These are phyloP conservation scores for Pisolithus albus DNA, from an alignment of 768 basidiomycete genomes.

Conservation along the genomic window DNA sequence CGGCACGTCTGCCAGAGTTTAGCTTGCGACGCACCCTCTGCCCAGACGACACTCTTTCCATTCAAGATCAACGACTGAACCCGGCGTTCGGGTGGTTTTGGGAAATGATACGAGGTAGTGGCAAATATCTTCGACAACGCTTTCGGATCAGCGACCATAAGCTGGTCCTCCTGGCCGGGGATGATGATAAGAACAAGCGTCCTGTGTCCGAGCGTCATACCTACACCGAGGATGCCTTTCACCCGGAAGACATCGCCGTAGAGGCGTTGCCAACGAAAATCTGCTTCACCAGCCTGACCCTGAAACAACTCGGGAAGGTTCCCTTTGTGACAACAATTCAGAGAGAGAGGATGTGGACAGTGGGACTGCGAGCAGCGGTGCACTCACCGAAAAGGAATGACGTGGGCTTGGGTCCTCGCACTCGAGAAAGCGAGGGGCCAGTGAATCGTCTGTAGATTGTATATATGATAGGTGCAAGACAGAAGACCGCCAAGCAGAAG, in stretches of 20 bases:
- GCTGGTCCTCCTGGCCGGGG: conserved; percentile 34
- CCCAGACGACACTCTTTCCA: conserved; percentile 35
- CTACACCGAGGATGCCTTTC: conserved; percentile 22
- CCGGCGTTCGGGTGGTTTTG: conserved; percentile 28
- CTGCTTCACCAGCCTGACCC: conserved; percentile 17
- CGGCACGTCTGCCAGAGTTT: conserved; percentile 5
- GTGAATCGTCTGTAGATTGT: neutral
- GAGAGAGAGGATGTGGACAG: neutral
- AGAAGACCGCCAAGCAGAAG: neutral
- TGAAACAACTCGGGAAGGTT: conserved; percentile 25
- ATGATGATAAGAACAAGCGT: conserved; percentile 2
- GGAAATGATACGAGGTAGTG: conserved; percentile 37
- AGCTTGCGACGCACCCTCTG: conserved; percentile 29
- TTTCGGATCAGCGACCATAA: conserved; percentile 44
- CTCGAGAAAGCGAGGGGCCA: neutral
- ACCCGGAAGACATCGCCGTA: conserved; percentile 27
- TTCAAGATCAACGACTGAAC: conserved; percentile 9
- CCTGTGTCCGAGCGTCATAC: neutral
- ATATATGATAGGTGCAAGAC: conserved; percentile 1
- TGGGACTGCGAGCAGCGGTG: neutral
- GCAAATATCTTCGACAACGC: conserved; percentile 35
- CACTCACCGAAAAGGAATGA: conserved; percentile 6
- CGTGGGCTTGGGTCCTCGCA: conserved; percentile 3
- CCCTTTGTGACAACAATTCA: conserved; percentile 14
- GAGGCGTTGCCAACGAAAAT: conserved; percentile 24